A percentile compares a stretch with the other conserved stretches of the same genome.
Evolutionary conservation across 805 yeast genomes (phyloP).

Genomic region (Candida taoyuanica): DNA sequence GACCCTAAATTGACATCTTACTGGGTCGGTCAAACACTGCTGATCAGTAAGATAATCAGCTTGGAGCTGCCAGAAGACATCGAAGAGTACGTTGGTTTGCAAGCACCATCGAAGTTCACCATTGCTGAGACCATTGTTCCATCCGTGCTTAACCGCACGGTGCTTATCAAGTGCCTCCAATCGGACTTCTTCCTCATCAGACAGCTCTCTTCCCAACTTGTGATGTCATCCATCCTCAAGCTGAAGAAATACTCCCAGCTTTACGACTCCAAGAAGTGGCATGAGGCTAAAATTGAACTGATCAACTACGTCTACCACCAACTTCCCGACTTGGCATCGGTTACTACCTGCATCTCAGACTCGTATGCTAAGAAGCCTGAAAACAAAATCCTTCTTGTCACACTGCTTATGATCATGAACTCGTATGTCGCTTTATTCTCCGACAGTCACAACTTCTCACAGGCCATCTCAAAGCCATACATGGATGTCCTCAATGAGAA

Average conservation of each 20-base stretch:
- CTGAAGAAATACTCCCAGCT: constrained; percentile 36
- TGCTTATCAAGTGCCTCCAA: constrained; percentile 56
- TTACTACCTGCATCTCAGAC: constrained; percentile 42
- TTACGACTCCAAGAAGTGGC: constrained; percentile 40
- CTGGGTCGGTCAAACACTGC: constrained; percentile 72
- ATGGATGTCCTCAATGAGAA: constrained; percentile 30
- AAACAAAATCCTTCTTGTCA: constrained; percentile 43
- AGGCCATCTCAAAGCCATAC: constrained; percentile 31
- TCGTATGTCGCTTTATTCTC: constrained; percentile 37
- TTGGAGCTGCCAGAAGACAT: constrained; percentile 47
- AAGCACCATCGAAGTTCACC: constrained; percentile 31
- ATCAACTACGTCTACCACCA: constrained; percentile 29
- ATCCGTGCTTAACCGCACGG: constrained; percentile 50
- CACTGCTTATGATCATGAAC: constrained; percentile 42
- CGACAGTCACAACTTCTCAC: constrained; percentile 29
- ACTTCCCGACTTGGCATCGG: constrained; percentile 48
- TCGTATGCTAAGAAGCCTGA: constrained; percentile 32
- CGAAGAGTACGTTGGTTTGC: constrained; percentile 20
- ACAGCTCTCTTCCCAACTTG: constrained; percentile 60
- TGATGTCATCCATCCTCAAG: constrained; percentile 51
- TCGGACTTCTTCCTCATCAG: constrained; percentile 46
- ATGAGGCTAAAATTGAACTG: constrained; percentile 31
- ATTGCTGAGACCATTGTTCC: constrained; percentile 62
- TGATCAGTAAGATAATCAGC: constrained; percentile 55
- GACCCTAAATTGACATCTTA: constrained; percentile 78